These are phyloP conservation scores for Oryza glumipatula DNA, from an alignment of 176 grass and related monocot species.

Conservation along the genomic window DNA sequence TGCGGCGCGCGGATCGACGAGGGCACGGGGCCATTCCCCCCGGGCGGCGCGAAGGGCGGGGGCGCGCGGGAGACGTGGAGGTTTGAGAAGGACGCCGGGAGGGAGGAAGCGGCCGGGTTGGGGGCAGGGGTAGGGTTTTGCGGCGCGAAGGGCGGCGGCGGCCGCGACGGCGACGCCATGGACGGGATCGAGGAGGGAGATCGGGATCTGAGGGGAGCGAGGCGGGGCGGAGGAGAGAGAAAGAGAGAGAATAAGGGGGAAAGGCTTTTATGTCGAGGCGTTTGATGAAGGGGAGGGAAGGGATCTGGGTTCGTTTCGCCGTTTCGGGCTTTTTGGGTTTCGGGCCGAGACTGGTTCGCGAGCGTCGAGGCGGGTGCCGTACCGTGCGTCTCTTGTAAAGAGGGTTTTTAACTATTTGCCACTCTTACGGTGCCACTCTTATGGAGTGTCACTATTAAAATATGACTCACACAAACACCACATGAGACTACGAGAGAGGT, in stretches of 20 bases:
- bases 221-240: neutral
- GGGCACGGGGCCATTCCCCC: conserved; percentile 9
- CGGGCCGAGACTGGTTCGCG: too few species aligned
- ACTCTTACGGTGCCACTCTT: too few species aligned
- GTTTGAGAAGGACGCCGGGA: conserved; percentile 37
- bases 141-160: conserved; percentile 30
- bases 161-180: conserved; percentile 28
- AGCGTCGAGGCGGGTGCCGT: too few species aligned
- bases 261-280: neutral
- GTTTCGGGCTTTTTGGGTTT: too few species aligned
- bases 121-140: conserved; percentile 13
- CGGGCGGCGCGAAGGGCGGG: conserved; percentile 27
- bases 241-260: neutral
- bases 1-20: conserved; percentile 19
- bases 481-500: too few species aligned
- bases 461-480: fast-evolving
- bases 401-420: too few species aligned
- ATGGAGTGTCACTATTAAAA: fast-evolving
- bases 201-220: conserved; percentile 48
- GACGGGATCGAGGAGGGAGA: conserved; percentile 35
- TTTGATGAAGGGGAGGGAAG: too few species aligned
- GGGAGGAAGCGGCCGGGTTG: neutral
- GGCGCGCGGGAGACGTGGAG: conserved; percentile 43
- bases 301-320: too few species aligned
- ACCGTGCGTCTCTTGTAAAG: too few species aligned